Conservation (phyloP, 2,329 filamentous ascomycete species). For the Aureobasidium mangrovei region DNA sequence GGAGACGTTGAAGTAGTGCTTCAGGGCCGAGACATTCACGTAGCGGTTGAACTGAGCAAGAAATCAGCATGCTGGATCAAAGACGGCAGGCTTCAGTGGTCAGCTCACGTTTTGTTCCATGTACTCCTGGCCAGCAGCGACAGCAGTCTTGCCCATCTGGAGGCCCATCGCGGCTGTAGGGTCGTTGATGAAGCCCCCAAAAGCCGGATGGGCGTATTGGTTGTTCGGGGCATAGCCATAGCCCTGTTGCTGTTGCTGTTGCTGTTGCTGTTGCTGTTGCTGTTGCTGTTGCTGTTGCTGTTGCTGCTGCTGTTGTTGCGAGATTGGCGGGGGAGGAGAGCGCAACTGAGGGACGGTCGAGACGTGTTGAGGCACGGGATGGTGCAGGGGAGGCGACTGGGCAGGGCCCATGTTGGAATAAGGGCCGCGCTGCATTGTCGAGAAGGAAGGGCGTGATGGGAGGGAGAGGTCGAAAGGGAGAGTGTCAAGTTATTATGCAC, state of each 20-base stretch:
- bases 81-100: neutral
- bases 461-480: neutral
- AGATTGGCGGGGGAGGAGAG: constrained; percentile 75
- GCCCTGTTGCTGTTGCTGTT: constrained; percentile 31
- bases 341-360: constrained; percentile 95
- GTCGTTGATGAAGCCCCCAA: constrained; percentile 92
- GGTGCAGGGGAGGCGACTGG: constrained; percentile 84
- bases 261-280: constrained; percentile 57
- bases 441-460: neutral
- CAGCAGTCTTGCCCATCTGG: constrained; percentile 85
- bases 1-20: constrained; percentile 99
- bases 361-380: constrained; percentile 95
- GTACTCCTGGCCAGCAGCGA: constrained; percentile 87
- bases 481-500: neutral
- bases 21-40: constrained; percentile 84
- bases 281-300: constrained; percentile 56
- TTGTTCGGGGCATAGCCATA: constrained; percentile 18
- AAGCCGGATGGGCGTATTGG: constrained; percentile 47
- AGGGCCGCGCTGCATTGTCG: constrained; percentile 72
- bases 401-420: constrained; percentile 64
- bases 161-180: constrained; percentile 90
- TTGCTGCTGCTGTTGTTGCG: constrained; percentile 58
- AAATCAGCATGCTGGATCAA: neutral
- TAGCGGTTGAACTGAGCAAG: constrained; percentile 60
- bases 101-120: constrained; percentile 81